These are phyloP conservation scores for Mycothermus thermophilus DNA, from an alignment of 495 filamentous ascomycete species.

Conservation along the genomic window DNA sequence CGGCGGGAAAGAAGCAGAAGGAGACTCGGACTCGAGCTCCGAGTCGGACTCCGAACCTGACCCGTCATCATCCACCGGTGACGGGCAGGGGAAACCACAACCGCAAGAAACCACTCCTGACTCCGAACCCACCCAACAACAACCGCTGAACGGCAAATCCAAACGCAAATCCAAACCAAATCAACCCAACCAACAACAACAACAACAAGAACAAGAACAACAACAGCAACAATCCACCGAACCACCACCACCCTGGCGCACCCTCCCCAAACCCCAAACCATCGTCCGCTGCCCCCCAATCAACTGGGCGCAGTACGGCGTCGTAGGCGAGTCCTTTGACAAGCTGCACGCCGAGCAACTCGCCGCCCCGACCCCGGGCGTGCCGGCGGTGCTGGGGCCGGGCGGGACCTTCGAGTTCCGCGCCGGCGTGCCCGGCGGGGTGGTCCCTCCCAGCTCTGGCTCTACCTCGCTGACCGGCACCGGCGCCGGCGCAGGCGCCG, in stretches of 20 bases:
- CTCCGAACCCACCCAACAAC: neutral
- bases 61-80: neutral
- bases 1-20: conserved; percentile 24
- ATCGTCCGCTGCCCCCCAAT: conserved; percentile 71
- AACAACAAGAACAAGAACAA: conserved; percentile 2
- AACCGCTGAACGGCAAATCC: too few relatives aligned
- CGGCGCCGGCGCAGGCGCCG: too few relatives aligned
- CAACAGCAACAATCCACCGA: too few relatives aligned
- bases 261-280: conserved; percentile 65
- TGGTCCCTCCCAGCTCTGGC: too few relatives aligned
- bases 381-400: conserved; percentile 28
- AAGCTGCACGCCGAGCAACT: conserved; percentile 70
- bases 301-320: conserved; percentile 82
- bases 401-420: conserved; percentile 30
- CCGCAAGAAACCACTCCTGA: conserved; percentile 1
- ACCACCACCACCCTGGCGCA: conserved; percentile 16
- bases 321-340: conserved; percentile 68
- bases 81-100: conserved; percentile 5
- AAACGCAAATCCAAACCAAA: neutral
- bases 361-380: conserved; percentile 44
- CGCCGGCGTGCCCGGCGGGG: conserved; percentile 25
- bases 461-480: too few relatives aligned
- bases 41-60: conserved; percentile 1
- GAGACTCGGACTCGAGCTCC: conserved; percentile 18
- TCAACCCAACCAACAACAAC: conserved; percentile 1